Base-by-base conservation (phyloP, 2,329 filamentous ascomycete genomes). In the Pseudonectria foliicola region DNA sequence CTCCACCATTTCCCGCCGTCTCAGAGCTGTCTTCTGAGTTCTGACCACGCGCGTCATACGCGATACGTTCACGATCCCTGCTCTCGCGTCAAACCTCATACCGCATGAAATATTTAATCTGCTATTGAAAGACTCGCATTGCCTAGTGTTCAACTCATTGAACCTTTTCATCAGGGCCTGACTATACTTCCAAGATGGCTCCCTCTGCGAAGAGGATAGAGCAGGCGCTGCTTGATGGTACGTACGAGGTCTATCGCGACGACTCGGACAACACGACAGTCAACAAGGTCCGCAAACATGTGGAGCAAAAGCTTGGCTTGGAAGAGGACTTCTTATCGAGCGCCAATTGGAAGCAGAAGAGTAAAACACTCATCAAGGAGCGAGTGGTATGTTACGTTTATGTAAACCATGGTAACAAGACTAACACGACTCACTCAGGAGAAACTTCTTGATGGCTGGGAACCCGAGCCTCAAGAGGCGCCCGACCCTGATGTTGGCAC, bases 281-380 rank as follows among this genome's bases (percentile, higher is more conserved):
- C 39, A 79, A 78, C 46, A 64, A 61, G 32, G 67, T 77, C 35
- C 74, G 77, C 36, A 67, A 70, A 39, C 61, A 59, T 29, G 69
- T 66, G 3, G 73, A 77, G 39, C 56, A 68, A 21, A 56, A 68
- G 28, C 56, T 74, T 1, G 56, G 52, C 1, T 62, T 80, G 2
- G 63, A 69, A 0, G 55, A 66, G 1, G 71, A 66, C 0, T 77
- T 78, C 42, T 68, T 80, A 32, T 59, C 60, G 11, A 43, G 51
- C 2, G 56, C 44, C 0, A 56, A 68, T 12, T 81, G 77, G 77
- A 80, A 80, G 52, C 53, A 59, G 4, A 69, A 63, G 44, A 80
- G 75, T 54, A 80, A 80, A 48, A 52, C 55, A 1, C 48, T 79
- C n/a, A 77, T 81, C 43, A 70, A 70, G 34, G 57, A 60, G 13